Evolutionary conservation across 768 basidiomycete species (phyloP).

Genomic region (Pisolithus marmoratus): DNA sequence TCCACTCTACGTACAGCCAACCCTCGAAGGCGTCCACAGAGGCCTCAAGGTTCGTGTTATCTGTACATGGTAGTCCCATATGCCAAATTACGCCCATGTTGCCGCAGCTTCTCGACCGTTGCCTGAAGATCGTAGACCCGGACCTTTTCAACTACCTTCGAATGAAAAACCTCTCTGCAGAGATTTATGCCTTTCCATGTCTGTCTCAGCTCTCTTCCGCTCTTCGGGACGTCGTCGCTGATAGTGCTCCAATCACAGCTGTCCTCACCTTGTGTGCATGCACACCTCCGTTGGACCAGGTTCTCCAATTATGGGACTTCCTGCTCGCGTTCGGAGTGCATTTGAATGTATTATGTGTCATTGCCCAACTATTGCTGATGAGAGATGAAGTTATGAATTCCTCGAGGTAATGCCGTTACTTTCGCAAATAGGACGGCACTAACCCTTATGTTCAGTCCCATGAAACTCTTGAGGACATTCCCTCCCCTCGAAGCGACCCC

Average conservation of each 20-base stretch:
- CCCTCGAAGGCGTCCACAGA: constrained; percentile 90
- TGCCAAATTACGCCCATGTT: background rate
- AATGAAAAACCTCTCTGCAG: constrained; percentile 88
- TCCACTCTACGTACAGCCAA: constrained; percentile 96
- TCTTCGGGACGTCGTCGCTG: background rate
- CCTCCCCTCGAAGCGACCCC: constrained; percentile 84
- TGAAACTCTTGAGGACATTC: constrained; percentile 90
- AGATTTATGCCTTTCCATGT: constrained; percentile 98
- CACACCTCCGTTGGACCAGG: constrained; percentile 93
- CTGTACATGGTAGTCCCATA: background rate
- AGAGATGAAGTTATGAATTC: constrained; percentile 86
- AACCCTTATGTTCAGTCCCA: constrained; percentile 57
- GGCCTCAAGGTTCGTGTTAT: constrained; percentile 71
- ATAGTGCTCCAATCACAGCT: constrained; percentile 40
- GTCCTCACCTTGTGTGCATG: constrained; percentile 94
- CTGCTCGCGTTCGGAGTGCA: constrained; percentile 95
- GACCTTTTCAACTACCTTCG: constrained; percentile 77
- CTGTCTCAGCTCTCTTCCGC: constrained; percentile 24
- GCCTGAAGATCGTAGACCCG: constrained; percentile 86
- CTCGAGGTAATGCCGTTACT: constrained; percentile 54
- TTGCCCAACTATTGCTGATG: constrained; percentile 89
- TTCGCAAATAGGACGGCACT: background rate
- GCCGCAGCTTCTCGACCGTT: constrained; percentile 81
- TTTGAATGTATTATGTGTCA: constrained; percentile 93
- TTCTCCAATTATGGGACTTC: constrained; percentile 95